Evolutionary conservation across 108 stramenopile species (phyloP).

Genomic region (Seminavis robusta): DNA sequence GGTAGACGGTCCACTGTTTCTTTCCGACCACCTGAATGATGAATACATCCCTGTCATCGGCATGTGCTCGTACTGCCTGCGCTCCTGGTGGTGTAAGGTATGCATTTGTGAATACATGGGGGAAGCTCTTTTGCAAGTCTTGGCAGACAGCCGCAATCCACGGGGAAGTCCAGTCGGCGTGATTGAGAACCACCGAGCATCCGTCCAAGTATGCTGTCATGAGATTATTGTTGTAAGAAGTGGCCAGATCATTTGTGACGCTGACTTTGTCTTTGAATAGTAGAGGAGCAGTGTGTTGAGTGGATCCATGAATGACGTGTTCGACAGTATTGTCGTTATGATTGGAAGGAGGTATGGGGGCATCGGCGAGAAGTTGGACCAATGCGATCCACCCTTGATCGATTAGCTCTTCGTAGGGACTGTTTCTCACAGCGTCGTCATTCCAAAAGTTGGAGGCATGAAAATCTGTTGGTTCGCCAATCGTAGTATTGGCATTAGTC

Average conservation of each 20-base stretch:
- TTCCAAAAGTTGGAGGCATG: too few species aligned
- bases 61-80: conserved; percentile 75
- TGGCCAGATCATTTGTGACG: background rate
- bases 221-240: conserved; percentile 39
- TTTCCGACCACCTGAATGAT: conserved; percentile 70
- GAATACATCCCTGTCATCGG: conserved; percentile 90
- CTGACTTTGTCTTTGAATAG: too few species aligned
- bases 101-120: conserved; percentile 61
- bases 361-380: conserved; percentile 32
- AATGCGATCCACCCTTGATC: conserved; percentile 41
- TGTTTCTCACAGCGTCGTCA: conserved; percentile 10
- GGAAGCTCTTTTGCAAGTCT: conserved; percentile 57
- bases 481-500: too few species aligned
- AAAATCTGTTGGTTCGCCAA: too few species aligned
- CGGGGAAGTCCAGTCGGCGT: conserved; percentile 55
- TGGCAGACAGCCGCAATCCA: conserved; percentile 59
- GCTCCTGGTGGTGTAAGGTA: conserved; percentile 80
- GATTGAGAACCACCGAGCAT: conserved; percentile 75
- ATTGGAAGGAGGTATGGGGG: too few species aligned
- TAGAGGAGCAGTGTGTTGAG: too few species aligned
- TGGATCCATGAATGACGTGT: too few species aligned
- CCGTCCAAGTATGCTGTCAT: conserved; percentile 74
- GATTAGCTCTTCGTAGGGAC: conserved; percentile 21
- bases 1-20: conserved; percentile 79
- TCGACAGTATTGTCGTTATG: too few species aligned